Base-by-base conservation (phyloP, 768 basidiomycete genomes). In the Boletus sp. region DNA sequence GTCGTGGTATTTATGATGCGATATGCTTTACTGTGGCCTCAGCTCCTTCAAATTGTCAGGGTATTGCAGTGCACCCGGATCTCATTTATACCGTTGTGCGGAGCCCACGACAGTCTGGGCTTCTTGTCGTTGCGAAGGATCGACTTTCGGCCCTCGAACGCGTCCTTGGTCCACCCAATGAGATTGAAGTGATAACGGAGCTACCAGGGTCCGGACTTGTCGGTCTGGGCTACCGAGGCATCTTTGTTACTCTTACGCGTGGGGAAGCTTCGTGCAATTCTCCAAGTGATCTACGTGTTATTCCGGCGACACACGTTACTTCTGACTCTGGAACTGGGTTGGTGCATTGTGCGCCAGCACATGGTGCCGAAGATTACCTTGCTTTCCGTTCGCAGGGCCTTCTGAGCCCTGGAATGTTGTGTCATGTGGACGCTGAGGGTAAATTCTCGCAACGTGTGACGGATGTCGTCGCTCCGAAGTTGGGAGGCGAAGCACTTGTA, bases 301-400 rank as follows among this genome's bases (percentile, higher is more conserved):
- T 96, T 37, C 66, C 81, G 2, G 85, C 91, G 1, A 70, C 77
- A 0, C 88, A 96, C 65, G 96, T 98, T 15, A 92, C 87, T 1
- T 71, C 88, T 0, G 81, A 85, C 17, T 88, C 93, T n/a, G 96
- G 96, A 7, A 97, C 95, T 2, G 95, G 96, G 33, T 80, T 98
- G 13, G 96, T 99, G 1, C 96, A 98, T 64, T 91, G 88, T 59
- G 95, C 96, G 0, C 95, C 96, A 13, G 94, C 92, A 1, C 96
- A 98, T 63, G 96, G 95, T 17, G 79, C 82, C 10, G 96, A 99
- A 62, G 96, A 99, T 69, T 99, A 96, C 65, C 78, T 80, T 30
- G 79, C 83, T 7, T 92, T 90, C 74, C 82, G 77, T n/a, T 60
- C 74, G 0, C 74, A 82, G 2, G 80, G 78, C 30, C 72, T 84